Conservation (phyloP, 495 filamentous ascomycete genomes). For the Penicillium egyptiacum region DNA sequence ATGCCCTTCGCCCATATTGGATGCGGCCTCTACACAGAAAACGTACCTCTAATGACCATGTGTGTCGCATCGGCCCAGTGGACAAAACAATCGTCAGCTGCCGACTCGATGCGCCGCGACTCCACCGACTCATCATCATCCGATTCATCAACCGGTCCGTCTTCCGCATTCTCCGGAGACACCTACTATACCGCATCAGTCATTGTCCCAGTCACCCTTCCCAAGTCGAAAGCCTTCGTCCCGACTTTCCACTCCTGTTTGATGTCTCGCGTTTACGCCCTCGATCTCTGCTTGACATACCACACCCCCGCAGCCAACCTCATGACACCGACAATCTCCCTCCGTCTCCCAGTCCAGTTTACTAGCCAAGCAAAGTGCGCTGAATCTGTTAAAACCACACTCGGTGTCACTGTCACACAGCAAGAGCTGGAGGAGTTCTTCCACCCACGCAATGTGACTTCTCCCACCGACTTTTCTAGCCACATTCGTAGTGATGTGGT, state of each 20-base stretch:
- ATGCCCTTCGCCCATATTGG: slow-evolving; percentile 45
- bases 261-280: slow-evolving; percentile 71
- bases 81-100: slow-evolving; percentile 50
- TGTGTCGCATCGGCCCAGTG: slow-evolving; percentile 66
- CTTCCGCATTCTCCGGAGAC: slow-evolving; percentile 39
- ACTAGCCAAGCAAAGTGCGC: slow-evolving; percentile 32
- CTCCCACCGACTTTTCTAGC: slow-evolving; percentile 5
- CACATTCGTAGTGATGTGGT: slow-evolving; percentile 6
- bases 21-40: slow-evolving; percentile 66
- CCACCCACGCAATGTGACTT: slow-evolving; percentile 35
- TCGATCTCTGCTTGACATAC: slow-evolving; percentile 66
- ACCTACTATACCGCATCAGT: slow-evolving; percentile 67
- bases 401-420: slow-evolving; percentile 33
- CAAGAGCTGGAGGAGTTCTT: slow-evolving; percentile 44
- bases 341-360: slow-evolving; percentile 79
- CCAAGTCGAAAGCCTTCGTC: slow-evolving; percentile 68
- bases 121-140: slow-evolving; percentile 52
- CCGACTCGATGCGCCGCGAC: slow-evolving; percentile 51
- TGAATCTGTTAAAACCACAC: slow-evolving; percentile 20
- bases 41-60: slow-evolving; percentile 61
- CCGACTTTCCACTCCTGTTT: slow-evolving; percentile 92
- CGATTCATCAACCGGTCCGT: slow-evolving; percentile 39
- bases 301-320: slow-evolving; percentile 57
- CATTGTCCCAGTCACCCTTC: slow-evolving; percentile 72
- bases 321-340: slow-evolving; percentile 54